Base-by-base conservation (phyloP, 2,329 filamentous ascomycete genomes). In the Sclerotinia nivalis region DNA sequence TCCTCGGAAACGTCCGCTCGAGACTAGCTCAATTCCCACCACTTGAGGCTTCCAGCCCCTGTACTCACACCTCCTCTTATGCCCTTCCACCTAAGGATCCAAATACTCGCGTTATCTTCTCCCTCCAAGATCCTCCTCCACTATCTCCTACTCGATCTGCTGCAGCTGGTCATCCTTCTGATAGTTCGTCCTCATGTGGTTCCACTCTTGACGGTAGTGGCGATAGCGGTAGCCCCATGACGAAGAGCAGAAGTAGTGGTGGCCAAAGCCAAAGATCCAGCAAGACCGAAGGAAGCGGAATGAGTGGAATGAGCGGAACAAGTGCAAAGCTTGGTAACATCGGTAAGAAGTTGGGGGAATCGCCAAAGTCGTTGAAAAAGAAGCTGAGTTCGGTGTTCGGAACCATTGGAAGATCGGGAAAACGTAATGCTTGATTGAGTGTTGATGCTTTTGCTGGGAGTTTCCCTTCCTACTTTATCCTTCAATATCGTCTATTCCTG, bases 301-400 rank as follows among this genome's bases (percentile, higher is more conserved):
- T 34, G 13, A 56, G 31, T 37, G 58, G 59, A 5, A 34, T 34
- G n/a, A 58, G 31, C 22, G 59, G 59, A 47, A 28, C 40, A 4
- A 45, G 25, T n/a, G 54, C 31, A 13, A 60, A 34, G 47, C 18
- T 61, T 20, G 45, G 45, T 20, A 68, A 47, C 43, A 50, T 68
- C 25, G 20, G 43, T 8, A 68, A 40, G 45, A 68, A 52, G 40
- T 47, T 69, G 31, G 28, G 52, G 9, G 61, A 50, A 12, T 65
- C 61, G 22, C 61, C 61, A 15, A 34, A 47, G 18, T 49, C 60
- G 15, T n/a, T 64, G 45, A 64, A 64, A 56, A 68, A 68, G 66
- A 68, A 43, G 34, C 43, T 68, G 55, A 68, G 66, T 34, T 61
- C 60, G 28, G 67, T 65, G 25, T 69, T 69, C 37, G 67, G 67